A percentile compares a stretch with the other conserved stretches of the same genome.
These are phyloP conservation scores for Fusarium armeniacum DNA, from an alignment of 2,329 filamentous ascomycete species.

Conservation along the genomic window DNA sequence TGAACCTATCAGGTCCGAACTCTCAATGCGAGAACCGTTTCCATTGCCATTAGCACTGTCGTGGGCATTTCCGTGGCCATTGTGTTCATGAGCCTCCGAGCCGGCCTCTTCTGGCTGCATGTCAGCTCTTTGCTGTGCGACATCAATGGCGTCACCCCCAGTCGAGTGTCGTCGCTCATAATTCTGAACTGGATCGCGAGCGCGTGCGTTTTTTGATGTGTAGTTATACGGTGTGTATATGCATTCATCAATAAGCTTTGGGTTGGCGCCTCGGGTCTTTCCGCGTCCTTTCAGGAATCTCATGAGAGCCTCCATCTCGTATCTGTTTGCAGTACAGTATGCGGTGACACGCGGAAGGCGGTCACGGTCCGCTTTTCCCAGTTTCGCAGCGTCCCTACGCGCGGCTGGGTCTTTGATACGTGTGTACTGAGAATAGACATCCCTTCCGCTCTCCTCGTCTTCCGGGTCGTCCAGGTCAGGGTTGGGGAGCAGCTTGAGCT, in stretches of 20 bases:
- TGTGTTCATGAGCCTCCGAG: conserved; percentile 49
- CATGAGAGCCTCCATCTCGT: conserved; percentile 90
- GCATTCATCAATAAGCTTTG: conserved; percentile 96
- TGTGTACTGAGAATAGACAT: conserved; percentile 98
- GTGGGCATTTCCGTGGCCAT: conserved; percentile 45
- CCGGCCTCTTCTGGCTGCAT: conserved; percentile 61
- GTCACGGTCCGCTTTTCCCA: conserved; percentile 94
- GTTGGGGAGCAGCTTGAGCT: conserved; percentile 95
- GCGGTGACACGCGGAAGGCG: conserved; percentile 91
- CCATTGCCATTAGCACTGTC: conserved; percentile 47
- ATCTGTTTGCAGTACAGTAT: conserved; percentile 94
- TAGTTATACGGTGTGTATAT: conserved; percentile 97
- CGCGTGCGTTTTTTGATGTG: conserved; percentile 58
- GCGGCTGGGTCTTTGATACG: conserved; percentile 97
- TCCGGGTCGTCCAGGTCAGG: conserved; percentile 84
- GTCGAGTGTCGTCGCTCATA: conserved; percentile 82
- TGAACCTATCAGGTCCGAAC: conserved; percentile 55
- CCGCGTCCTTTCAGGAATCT: conserved; percentile 89
- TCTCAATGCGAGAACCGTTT: conserved; percentile 47
- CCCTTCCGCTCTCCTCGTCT: conserved; percentile 90
- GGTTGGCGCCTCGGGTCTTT: conserved; percentile 82
- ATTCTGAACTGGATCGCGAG: conserved; percentile 58
- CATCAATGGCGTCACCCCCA: conserved; percentile 70
- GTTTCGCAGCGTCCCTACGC: conserved; percentile 87
- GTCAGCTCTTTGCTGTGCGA: conserved; percentile 66